Evolutionary conservation across 139 green algal species (phyloP), one percentile per base, ranked within the genome.

Genomic region (Medakamo hakoo): DNA sequence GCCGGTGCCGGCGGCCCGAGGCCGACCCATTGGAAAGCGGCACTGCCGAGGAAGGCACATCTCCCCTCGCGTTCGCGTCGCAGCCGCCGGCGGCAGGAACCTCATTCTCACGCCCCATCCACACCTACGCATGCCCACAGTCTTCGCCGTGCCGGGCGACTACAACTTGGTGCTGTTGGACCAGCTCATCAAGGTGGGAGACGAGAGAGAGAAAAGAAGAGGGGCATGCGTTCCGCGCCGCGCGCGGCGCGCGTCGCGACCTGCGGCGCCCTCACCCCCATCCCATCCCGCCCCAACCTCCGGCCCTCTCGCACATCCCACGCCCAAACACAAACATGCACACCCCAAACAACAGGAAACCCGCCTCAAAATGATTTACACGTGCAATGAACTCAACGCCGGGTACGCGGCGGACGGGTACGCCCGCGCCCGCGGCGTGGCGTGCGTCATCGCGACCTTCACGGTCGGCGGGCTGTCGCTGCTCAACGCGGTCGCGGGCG

Each of bases 301-400:
- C n/a, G 18, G n/a, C 25, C 26, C 20, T 4, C n/a, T 9, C 26
- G 21, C 4, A 9, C 20, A 25, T 62, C 58, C 16, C 25, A 18
- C 21, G 4, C n/a, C 25, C n/a, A 26, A 23, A 62, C 5, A 4
- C 20, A 4, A 4, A 31, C 4, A 9, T 31, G 23, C 27, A 40
- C 40, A 9, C 58, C 25, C 27, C n/a, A 25, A 40, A 18, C 40
- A 31, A 31, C 59, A 63, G 68, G 68, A 0, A 62, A 75, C 27
- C 30, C 63, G 64, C 19, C 63, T 88, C 30, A 73, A 66, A 1
- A 82, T 84, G 68, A 62, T 78, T 40, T 55, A 61, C 22, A 52
- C n/a, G 22, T 94, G 86, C 78, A 94, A 93, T 55, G 86, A 94
- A 73, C 76, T 94, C 23, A 92, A 90, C 59, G 85, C 85, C 0